These are phyloP conservation scores for Neonectria sp. DNA, from an alignment of 2,329 filamentous ascomycete species.

Conservation along the genomic window DNA sequence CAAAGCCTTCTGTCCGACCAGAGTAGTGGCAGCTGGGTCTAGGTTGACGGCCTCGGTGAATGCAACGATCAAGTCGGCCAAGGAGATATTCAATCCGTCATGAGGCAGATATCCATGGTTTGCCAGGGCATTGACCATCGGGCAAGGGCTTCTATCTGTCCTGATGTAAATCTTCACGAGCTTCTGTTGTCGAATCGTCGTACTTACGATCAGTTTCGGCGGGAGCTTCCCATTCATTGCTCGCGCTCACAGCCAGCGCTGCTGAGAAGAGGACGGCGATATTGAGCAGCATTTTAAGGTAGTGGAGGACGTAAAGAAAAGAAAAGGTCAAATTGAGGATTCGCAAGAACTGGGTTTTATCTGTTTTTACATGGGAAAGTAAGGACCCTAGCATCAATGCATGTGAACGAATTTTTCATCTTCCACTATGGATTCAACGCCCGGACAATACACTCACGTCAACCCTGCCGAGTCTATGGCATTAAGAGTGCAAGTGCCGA, in stretches of 20 bases:
- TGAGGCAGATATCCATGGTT: slow-evolving; percentile 25
- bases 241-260: slow-evolving; percentile 33
- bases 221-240: slow-evolving; percentile 37
- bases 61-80: slow-evolving; percentile 23
- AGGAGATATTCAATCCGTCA: slow-evolving; percentile 22
- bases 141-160: slow-evolving; percentile 30
- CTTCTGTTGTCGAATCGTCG: no score
- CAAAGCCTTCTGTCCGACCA: slow-evolving; percentile 40
- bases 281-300: slow-evolving; percentile 36
- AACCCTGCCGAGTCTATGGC: not conserved
- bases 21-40: slow-evolving; percentile 42
- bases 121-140: slow-evolving; percentile 23
- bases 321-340: not conserved
- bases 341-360: not conserved
- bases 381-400: not conserved
- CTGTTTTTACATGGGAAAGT: not conserved
- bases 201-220: slow-evolving; percentile 33
- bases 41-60: slow-evolving; percentile 43
- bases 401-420: not conserved
- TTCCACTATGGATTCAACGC: not conserved
- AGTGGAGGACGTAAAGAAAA: not conserved
- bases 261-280: slow-evolving; percentile 31
- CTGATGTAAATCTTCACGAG: slow-evolving; percentile 5
- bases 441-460: not conserved
- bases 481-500: slow-evolving; percentile 27